A percentile compares a stretch with the other conserved stretches of the same genome.
Conservation (phyloP, 768 basidiomycete genomes). For the Calocybe gangraenosa region DNA sequence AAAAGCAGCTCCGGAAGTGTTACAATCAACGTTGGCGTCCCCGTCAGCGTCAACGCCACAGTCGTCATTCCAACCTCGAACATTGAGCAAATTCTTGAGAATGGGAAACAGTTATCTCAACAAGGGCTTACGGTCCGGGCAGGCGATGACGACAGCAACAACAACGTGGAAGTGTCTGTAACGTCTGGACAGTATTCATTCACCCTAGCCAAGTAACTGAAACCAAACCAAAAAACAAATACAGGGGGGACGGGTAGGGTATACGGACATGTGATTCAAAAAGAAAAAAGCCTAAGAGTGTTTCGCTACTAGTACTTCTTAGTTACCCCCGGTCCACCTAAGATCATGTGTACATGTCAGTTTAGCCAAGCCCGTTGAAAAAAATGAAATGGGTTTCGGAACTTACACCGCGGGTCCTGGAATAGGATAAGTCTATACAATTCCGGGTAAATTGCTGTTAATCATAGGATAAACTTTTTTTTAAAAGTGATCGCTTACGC, state of each 20-base stretch:
- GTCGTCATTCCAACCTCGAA: slow-evolving; percentile 11
- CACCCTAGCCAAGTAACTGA: slow-evolving; percentile 2
- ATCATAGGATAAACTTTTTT: neutral
- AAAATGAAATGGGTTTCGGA: neutral
- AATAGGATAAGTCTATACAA: slow-evolving; percentile 34
- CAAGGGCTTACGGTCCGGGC: slow-evolving; percentile 3
- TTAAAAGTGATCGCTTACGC: slow-evolving; percentile 16
- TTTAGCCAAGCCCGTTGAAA: neutral
- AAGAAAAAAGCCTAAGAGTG: too few species aligned
- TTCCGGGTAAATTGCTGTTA: neutral
- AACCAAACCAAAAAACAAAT: neutral
- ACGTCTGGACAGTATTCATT: slow-evolving; percentile 18
- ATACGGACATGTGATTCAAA: neutral
- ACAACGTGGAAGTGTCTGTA: slow-evolving; percentile 8
- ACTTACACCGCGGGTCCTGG: slow-evolving; percentile 39
- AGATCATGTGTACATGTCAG: neutral
- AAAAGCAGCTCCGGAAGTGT: slow-evolving; percentile 10
- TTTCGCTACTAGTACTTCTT: too few species aligned
- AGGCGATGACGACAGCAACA: neutral
- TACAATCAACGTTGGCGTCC: slow-evolving; percentile 17
- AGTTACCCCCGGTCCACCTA: slow-evolving; percentile 20
- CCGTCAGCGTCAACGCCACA: slow-evolving; percentile 22
- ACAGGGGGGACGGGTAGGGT: neutral
- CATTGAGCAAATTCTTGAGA: slow-evolving; percentile 8
- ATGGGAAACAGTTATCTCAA: slow-evolving; percentile 9